Evolutionary conservation across 2,329 filamentous ascomycete species (phyloP).

Genomic region (Cryphonectria carpinicola): DNA sequence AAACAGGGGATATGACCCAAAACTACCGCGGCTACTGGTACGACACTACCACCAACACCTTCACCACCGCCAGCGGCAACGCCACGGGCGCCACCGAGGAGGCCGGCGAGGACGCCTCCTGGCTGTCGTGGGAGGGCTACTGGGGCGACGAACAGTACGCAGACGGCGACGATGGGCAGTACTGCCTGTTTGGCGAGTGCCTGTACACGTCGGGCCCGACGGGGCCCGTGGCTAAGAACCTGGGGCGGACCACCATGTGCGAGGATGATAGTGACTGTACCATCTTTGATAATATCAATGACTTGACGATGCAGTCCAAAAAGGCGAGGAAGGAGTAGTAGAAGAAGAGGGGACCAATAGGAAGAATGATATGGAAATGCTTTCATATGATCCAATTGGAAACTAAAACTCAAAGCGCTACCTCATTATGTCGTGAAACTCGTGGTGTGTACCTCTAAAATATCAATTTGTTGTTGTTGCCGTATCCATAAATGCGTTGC

Average conservation of each 20-base stretch:
- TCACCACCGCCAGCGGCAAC: slow-evolving; percentile 24
- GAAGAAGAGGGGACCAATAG: too few species aligned
- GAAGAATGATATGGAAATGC: neutral
- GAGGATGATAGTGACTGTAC: slow-evolving; percentile 29
- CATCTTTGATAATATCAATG: slow-evolving; percentile 29
- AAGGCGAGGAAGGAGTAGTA: neutral
- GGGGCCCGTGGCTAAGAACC: slow-evolving; percentile 33
- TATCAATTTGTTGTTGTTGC: neutral
- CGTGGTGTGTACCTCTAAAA: neutral
- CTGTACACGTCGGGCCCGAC: slow-evolving; percentile 33
- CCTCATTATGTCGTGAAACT: neutral
- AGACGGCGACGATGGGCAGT: slow-evolving; percentile 27
- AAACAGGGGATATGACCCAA: slow-evolving; percentile 30
- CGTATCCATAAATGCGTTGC: neutral
- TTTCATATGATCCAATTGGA: neutral
- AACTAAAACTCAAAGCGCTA: neutral
- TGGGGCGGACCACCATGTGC: slow-evolving; percentile 32
- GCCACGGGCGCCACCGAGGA: slow-evolving; percentile 25
- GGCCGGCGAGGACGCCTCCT: slow-evolving; percentile 22
- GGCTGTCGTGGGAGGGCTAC: slow-evolving; percentile 31
- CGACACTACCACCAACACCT: slow-evolving; percentile 24
- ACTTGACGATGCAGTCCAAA: slow-evolving; percentile 30
- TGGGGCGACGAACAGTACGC: slow-evolving; percentile 35
- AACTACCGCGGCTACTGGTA: slow-evolving; percentile 35
- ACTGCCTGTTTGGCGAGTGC: slow-evolving; percentile 33